These are phyloP conservation scores for Paramecium biaurelia DNA, from an alignment of 73 alveolate species.

Conservation along the genomic window DNA sequence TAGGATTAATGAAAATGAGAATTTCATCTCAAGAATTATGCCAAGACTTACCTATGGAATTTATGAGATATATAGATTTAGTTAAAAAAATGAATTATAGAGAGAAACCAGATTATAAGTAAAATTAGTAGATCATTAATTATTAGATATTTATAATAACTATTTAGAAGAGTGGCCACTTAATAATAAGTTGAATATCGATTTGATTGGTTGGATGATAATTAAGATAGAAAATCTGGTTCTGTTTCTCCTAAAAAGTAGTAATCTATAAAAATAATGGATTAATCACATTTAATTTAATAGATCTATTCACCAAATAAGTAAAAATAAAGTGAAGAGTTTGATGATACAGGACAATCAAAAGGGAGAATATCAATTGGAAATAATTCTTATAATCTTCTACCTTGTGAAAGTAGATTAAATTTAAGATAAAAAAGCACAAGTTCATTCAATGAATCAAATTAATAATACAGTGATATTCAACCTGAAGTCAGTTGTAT, in stretches of 20 bases:
- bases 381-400: not conserved
- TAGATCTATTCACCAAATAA: conserved; percentile 25
- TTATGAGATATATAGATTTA: conserved; percentile 59
- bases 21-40: conserved; percentile 86
- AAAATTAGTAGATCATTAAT: conserved; percentile 54
- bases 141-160: conserved; percentile 4
- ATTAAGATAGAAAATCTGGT: not conserved
- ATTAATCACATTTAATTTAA: not conserved
- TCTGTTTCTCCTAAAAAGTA: conserved; percentile 14
- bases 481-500: not conserved
- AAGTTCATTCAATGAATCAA: not conserved
- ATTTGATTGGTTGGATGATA: conserved; percentile 40
- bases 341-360: not conserved
- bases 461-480: conserved; percentile 15
- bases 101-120: conserved; percentile 84
- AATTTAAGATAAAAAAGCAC: conserved; percentile 25
- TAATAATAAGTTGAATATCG: not conserved
- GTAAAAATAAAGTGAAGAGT: not conserved
- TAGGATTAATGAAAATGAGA: conserved; percentile 82
- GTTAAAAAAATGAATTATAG: conserved; percentile 71
- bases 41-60: conserved; percentile 64
- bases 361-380: not conserved
- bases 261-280: not conserved
- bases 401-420: not conserved
- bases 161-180: not conserved